Evolutionary conservation across 345 rosid genomes (phyloP).

Genomic region (Salix suchowensis): DNA sequence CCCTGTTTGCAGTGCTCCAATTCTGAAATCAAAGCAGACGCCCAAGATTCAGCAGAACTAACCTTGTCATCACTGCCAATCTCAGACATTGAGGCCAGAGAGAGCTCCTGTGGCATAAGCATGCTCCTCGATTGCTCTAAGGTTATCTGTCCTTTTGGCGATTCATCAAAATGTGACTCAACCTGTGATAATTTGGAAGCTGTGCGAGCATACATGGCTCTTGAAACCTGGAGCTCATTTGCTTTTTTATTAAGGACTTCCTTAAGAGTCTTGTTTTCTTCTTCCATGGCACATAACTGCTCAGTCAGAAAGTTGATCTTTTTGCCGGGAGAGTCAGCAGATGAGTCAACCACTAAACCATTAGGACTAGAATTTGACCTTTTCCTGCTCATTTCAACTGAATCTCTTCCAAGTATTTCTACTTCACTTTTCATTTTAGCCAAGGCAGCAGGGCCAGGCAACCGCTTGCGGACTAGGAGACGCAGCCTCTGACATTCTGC

Average conservation of each 20-base stretch:
- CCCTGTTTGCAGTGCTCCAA: constrained; percentile 59
- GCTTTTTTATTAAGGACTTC: constrained; percentile 61
- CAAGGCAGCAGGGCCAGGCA: constrained; percentile 81
- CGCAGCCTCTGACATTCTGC: constrained; percentile 88
- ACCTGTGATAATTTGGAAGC: constrained; percentile 57
- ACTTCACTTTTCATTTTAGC: constrained; percentile 80
- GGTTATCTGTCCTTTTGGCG: constrained; percentile 37
- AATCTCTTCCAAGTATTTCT: constrained; percentile 60
- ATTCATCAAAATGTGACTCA: constrained; percentile 56
- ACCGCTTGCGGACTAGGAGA: constrained; percentile 66
- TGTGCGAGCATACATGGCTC: constrained; percentile 55
- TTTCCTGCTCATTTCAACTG: constrained; percentile 44
- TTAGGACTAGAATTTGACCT: constrained; percentile 30
- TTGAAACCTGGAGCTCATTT: constrained; percentile 69
- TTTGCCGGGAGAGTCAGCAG: constrained; percentile 29
- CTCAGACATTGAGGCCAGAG: constrained; percentile 60
- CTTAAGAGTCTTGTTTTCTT: constrained; percentile 74
- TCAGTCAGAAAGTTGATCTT: constrained; percentile 51
- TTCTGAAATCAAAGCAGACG: constrained; percentile 71
- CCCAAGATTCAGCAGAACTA: constrained; percentile 69
- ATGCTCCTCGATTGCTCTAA: constrained; percentile 38
- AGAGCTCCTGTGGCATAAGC: constrained; percentile 39
- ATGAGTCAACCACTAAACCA: constrained; percentile 26
- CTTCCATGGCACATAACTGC: constrained; percentile 59
- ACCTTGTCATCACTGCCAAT: constrained; percentile 65